Evolutionary conservation across 495 filamentous ascomycete genomes (phyloP).

Genomic region (Penicillium paradoxum): DNA sequence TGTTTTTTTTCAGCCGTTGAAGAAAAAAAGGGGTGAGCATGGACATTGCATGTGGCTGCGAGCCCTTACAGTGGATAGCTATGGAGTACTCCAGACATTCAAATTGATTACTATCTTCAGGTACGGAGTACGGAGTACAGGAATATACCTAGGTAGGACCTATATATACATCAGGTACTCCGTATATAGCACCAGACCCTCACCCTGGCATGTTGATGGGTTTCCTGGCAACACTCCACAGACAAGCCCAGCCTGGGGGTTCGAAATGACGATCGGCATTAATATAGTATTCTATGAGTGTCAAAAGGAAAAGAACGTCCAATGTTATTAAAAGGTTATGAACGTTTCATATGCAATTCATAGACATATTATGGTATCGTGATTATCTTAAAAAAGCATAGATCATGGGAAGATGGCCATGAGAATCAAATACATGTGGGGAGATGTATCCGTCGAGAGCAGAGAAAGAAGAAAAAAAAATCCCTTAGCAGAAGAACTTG

Average conservation of each 20-base stretch:
- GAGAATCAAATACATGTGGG: not conserved
- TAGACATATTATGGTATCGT: not conserved
- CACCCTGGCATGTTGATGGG: not conserved
- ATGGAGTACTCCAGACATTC: no score
- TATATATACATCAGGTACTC: no score
- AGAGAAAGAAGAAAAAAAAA: not conserved
- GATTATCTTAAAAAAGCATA: not conserved
- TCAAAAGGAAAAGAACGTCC: not conserved
- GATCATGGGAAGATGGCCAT: not conserved
- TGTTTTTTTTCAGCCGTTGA: not conserved
- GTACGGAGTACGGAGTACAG: not conserved
- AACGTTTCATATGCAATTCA: not conserved
- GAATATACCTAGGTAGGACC: not conserved
- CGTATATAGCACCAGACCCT: not conserved
- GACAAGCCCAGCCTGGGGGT: constrained; percentile 15
- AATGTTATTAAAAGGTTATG: not conserved
- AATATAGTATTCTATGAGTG: not conserved
- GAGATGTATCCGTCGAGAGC: not conserved
- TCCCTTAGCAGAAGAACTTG: constrained; percentile 50
- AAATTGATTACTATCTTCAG: not conserved
- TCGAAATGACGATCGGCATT: constrained; percentile 9
- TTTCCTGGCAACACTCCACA: not conserved
- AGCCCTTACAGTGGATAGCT: no score
- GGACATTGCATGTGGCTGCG: not conserved
- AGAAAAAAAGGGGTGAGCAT: not conserved